Percentiles rank a stretch among this genome's conserved stretches.
These are phyloP conservation scores for Neurospora sp. DNA, from an alignment of 495 filamentous ascomycete species.

Conservation along the genomic window DNA sequence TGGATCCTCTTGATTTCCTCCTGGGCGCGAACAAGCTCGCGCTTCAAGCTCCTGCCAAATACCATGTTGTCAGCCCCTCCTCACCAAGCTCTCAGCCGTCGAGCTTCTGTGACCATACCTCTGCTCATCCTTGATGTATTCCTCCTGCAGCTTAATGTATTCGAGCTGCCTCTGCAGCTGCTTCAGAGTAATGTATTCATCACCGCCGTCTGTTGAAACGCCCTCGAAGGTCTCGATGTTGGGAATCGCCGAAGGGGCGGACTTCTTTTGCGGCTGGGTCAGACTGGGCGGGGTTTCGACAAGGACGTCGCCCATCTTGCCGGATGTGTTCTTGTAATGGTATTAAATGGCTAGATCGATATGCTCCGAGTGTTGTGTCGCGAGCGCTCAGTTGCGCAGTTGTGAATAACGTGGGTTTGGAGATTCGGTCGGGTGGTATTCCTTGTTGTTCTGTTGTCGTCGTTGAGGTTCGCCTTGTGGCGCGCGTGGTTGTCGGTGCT, in stretches of 20 bases:
- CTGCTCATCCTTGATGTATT: constrained; percentile 99
- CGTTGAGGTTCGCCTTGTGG: constrained; percentile 19
- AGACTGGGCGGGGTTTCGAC: constrained; percentile 70
- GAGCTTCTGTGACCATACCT: constrained; percentile 41
- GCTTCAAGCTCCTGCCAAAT: constrained; percentile 71
- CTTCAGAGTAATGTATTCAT: constrained; percentile 93
- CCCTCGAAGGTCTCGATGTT: constrained; percentile 86
- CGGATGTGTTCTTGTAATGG: background rate
- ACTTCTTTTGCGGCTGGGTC: constrained; percentile 66
- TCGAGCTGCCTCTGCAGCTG: constrained; percentile 92
- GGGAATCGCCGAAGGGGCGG: constrained; percentile 69
- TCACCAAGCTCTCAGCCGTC: background rate
- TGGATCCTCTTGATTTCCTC: constrained; percentile 99
- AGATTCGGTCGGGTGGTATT: constrained; percentile 14
- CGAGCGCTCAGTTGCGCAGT: background rate
- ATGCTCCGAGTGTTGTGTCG: background rate
- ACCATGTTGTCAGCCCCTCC: background rate
- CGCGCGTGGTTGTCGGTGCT: constrained; percentile 12
- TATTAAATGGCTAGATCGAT: background rate
- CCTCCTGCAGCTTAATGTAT: constrained; percentile 97
- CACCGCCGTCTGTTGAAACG: constrained; percentile 65
- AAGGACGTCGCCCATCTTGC: constrained; percentile 70
- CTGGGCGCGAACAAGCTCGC: constrained; percentile 92
- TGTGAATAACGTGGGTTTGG: constrained; percentile 2
- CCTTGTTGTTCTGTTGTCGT: constrained; percentile 8